Evolutionary conservation across 2,329 filamentous ascomycete species (phyloP).

Genomic region (Paraphoma chrysanthemicola): DNA sequence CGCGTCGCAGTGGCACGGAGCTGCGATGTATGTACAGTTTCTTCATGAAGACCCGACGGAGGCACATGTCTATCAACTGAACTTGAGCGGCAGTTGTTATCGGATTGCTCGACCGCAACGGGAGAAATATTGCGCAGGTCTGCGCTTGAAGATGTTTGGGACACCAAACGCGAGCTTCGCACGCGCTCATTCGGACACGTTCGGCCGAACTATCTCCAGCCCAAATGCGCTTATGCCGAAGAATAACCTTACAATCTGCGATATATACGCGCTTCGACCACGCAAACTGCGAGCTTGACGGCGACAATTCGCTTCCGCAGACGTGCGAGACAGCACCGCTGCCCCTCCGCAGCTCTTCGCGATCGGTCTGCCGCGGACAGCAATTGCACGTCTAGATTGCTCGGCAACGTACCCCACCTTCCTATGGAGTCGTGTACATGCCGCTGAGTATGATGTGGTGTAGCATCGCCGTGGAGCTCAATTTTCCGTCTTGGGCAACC

Average conservation of each 20-base stretch:
- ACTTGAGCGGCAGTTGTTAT: background rate
- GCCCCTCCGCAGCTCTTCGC: slow-evolving; percentile 17
- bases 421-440: background rate
- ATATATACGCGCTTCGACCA: slow-evolving; percentile 21
- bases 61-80: slow-evolving; percentile 12
- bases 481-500: slow-evolving; percentile 4
- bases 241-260: slow-evolving; percentile 16
- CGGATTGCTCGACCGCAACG: slow-evolving; percentile 22
- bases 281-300: slow-evolving; percentile 24
- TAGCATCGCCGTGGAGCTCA: background rate
- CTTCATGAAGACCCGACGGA: background rate
- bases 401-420: slow-evolving; percentile 15
- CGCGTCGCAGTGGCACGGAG: too few relatives aligned
- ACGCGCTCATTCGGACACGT: slow-evolving; percentile 14
- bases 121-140: slow-evolving; percentile 23
- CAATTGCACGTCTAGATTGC: slow-evolving; percentile 17
- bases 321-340: slow-evolving; percentile 35
- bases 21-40: too few relatives aligned
- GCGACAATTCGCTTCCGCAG: slow-evolving; percentile 41
- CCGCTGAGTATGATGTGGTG: background rate
- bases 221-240: slow-evolving; percentile 13
- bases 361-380: slow-evolving; percentile 13
- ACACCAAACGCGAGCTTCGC: slow-evolving; percentile 15
- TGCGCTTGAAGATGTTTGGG: background rate
- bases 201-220: slow-evolving; percentile 22